These are phyloP conservation scores for Naganishia cerealis DNA, from an alignment of 1,284 basidiomycete species.

Conservation along the genomic window DNA sequence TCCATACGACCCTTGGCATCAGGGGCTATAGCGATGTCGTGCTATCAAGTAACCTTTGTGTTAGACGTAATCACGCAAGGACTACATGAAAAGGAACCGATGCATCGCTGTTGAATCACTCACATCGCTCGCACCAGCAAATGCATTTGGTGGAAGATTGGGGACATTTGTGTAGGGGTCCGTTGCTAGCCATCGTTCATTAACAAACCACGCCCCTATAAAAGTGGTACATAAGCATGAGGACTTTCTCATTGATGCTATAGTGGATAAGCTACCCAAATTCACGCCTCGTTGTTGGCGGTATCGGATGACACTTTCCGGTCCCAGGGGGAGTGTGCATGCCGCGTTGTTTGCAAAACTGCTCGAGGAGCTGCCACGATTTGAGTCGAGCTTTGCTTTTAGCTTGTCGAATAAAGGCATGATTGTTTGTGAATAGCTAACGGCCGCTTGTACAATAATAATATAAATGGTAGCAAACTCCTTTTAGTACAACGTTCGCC, in stretches of 20 bases:
- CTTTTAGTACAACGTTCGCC: no score
- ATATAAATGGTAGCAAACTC: no score
- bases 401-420: conserved; percentile 53
- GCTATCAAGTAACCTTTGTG: conserved; percentile 35
- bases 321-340: conserved; percentile 39
- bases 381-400: conserved; percentile 39
- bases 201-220: conserved; percentile 71
- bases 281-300: conserved; percentile 80
- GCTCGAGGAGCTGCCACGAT: conserved; percentile 24
- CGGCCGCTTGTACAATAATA: no score
- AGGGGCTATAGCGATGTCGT: conserved; percentile 68
- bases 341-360: conserved; percentile 32
- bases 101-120: background rate
- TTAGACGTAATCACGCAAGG: conserved; percentile 32
- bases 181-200: conserved; percentile 70
- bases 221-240: background rate
- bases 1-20: conserved; percentile 67
- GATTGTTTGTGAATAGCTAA: background rate
- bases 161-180: conserved; percentile 61
- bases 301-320: conserved; percentile 60
- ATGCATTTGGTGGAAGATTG: conserved; percentile 47
- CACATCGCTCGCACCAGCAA: conserved; percentile 63
- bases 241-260: background rate
- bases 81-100: background rate
- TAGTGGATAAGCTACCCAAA: conserved; percentile 60